Percentiles rank a stretch among this genome's conserved stretches.
Conservation (phyloP, 202 grass and related monocot genomes). For the Panicum virgatum region DNA sequence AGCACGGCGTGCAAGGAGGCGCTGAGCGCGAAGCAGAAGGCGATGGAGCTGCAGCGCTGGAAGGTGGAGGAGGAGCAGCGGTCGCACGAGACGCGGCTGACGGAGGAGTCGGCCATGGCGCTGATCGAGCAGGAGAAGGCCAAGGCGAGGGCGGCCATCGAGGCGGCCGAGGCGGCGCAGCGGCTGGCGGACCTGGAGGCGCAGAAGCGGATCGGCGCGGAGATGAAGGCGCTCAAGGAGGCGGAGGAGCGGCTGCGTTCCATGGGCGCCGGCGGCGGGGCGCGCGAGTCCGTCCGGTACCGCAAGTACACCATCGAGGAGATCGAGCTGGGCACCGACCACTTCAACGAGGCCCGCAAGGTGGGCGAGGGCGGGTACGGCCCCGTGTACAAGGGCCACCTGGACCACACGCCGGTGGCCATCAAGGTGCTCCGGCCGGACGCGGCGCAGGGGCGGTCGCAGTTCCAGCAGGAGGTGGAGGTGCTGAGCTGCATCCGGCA, state of each 20-base stretch:
- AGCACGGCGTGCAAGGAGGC: conserved; percentile 92
- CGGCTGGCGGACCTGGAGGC: conserved; percentile 74
- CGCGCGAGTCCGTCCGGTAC: conserved; percentile 42
- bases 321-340: conserved; percentile 75
- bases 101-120: conserved; percentile 65
- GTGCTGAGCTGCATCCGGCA: conserved; percentile 97
- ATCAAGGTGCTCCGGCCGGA: conserved; percentile 93
- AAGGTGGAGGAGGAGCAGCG: conserved; percentile 69
- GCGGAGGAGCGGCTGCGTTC: conserved; percentile 58
- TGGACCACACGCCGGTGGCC: conserved; percentile 86
- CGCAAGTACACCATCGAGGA: conserved; percentile 78
- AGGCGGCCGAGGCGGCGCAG: conserved; percentile 60
- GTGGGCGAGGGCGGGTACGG: conserved; percentile 95
- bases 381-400: conserved; percentile 76
- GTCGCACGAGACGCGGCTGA: conserved; percentile 44
- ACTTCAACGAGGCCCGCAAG: conserved; percentile 65
- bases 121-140: conserved; percentile 76
- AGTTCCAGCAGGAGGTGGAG: conserved; percentile 97
- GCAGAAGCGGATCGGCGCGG: conserved; percentile 64
- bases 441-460: conserved; percentile 77
- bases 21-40: conserved; percentile 69
- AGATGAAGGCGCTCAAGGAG: conserved; percentile 64
- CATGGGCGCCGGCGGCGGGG: neutral
- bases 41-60: conserved; percentile 72
- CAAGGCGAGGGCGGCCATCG: conserved; percentile 57